Base-by-base conservation (phyloP, 176 grass and related monocot species). In the Dactylis glomerata region DNA sequence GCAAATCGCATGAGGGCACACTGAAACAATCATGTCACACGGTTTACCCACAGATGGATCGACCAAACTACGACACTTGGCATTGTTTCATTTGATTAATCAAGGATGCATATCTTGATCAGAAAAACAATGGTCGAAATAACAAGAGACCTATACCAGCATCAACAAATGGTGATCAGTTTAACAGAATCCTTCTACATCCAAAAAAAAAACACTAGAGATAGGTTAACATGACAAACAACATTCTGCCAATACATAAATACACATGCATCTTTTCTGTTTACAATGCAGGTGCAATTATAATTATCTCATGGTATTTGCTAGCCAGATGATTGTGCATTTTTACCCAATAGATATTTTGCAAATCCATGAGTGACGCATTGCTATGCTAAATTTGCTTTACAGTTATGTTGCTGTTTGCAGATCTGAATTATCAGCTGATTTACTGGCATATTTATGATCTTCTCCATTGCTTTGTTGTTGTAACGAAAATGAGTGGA, bases 201-300 rank as follows among this genome's bases (percentile, higher is more conserved):
- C 74, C 28, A 61, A 44, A n/a, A 13, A 41, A 77, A 81, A 49
- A 79, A 10, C 36, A 15, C 44, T 88, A 64, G 10, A 38, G 58
- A 75, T 33, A 26, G 20, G 69, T 63, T 36, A 81, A 88, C 71
- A 33, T 45, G 74, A 81, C 77, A 83, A 84, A 86, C 47, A 83
- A 83, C 87, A 80, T 80, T 41, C 41, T 80, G 20, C 68, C 72
- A 68, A 30, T 86, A 89, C 79, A 89, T 91, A 92, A 89, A 80
- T 89, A 92, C 75, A 92, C 68, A 92, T 55, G 85, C 73, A 79
- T 82, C 30, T 82, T 64, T 52, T 16, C 3, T 57, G 54, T 57
- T 57, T 11, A 57, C 22, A 24, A 23, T 56, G 8, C 54, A 56
- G 22, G 54, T 23, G 4, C 1, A 10, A 10, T 4, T 23, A 56